Conservation (phyloP, 1,284 basidiomycete genomes). For the Cutaneotrichosporon cavernicola region DNA sequence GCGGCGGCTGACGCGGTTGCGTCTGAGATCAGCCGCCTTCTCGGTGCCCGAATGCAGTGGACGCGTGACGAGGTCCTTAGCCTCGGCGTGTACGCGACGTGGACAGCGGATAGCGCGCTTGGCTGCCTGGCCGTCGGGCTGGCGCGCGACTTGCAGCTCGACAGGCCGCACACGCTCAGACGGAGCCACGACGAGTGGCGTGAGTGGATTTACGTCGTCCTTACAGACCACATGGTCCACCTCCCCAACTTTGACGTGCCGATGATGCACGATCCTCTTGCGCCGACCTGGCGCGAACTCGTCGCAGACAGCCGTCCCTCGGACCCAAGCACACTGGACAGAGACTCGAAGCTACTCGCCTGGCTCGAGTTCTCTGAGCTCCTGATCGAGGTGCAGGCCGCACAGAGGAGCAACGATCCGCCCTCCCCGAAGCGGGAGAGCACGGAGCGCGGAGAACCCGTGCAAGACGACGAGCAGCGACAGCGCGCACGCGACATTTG, state of each 20-base stretch:
- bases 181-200: slow-evolving; percentile 48
- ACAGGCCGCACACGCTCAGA: slow-evolving; percentile 29
- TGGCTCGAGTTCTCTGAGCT: slow-evolving; percentile 52
- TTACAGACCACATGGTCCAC: slow-evolving; percentile 47
- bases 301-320: slow-evolving; percentile 28
- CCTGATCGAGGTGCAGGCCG: slow-evolving; percentile 36
- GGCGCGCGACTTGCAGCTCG: slow-evolving; percentile 37
- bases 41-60: slow-evolving; percentile 33
- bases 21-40: slow-evolving; percentile 36
- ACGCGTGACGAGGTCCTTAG: slow-evolving; percentile 46
- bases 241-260: slow-evolving; percentile 42
- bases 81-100: slow-evolving; percentile 48
- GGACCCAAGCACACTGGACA: slow-evolving; percentile 44
- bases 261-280: slow-evolving; percentile 35
- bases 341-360: slow-evolving; percentile 49
- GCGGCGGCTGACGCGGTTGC: slow-evolving; percentile 29
- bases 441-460: background rate
- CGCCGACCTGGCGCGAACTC: slow-evolving; percentile 43
- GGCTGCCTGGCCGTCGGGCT: slow-evolving; percentile 41
- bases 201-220: slow-evolving; percentile 49
- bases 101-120: slow-evolving; percentile 45
- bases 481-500: slow-evolving; percentile 32
- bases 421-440: background rate
- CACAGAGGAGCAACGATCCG: slow-evolving; percentile 10
- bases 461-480: slow-evolving; percentile 13